These are phyloP conservation scores for Blastomyces silverae DNA, from an alignment of 2,329 filamentous ascomycete species.

Conservation along the genomic window DNA sequence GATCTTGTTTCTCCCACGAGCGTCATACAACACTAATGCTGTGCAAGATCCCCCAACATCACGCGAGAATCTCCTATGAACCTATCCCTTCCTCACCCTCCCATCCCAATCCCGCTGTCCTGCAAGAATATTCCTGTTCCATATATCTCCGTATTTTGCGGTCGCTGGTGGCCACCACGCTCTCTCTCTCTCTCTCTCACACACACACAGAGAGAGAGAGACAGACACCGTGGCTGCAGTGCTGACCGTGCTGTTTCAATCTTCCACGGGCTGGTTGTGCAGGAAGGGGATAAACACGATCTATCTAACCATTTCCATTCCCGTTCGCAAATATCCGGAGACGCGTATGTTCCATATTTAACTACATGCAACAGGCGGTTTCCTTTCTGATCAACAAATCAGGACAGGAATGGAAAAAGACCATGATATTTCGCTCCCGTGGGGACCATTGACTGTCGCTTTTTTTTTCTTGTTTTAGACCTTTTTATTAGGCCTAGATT, in stretches of 20 bases:
- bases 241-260: not conserved
- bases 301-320: not conserved
- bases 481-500: not conserved
- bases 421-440: not conserved
- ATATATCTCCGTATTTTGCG: not conserved
- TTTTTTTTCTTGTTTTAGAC: not conserved
- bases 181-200: no score
- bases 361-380: not conserved
- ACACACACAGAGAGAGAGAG: no score
- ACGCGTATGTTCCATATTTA: no score
- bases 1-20: not conserved
- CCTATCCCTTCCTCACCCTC: not conserved
- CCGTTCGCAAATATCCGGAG: not conserved
- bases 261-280: not conserved
- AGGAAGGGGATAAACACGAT: not conserved
- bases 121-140: not conserved
- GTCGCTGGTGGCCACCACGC: not conserved
- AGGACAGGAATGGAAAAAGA: not conserved
- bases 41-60: slow-evolving; percentile 4
- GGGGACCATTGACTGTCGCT: not conserved
- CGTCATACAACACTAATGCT: slow-evolving; percentile 3
- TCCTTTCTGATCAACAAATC: not conserved
- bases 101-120: not conserved
- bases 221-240: not conserved
- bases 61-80: not conserved